phyloP scores from a whole-genome alignment of 495 filamentous ascomycete genomes.

The Schizothecium vesticola region DNA sequence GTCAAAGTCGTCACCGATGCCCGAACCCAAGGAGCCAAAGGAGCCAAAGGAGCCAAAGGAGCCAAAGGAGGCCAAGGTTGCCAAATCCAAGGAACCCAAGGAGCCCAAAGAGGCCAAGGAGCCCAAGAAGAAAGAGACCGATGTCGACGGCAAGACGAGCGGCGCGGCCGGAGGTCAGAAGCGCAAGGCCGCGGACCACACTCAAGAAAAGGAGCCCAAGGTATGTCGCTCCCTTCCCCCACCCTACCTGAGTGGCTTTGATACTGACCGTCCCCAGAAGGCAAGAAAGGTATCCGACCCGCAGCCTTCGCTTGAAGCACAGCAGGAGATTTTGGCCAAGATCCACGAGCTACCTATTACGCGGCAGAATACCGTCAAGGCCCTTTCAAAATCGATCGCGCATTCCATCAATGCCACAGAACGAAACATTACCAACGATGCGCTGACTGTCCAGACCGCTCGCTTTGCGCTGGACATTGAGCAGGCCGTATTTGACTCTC shows the following conservation, averaged over 20 bases:
- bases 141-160: background rate
- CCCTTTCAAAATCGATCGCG: constrained; percentile 21
- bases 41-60: background rate
- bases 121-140: constrained; percentile 13
- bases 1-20: constrained; percentile 24
- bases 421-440: constrained; percentile 36
- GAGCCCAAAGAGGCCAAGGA: constrained; percentile 25
- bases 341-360: constrained; percentile 38
- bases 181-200: constrained; percentile 44
- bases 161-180: constrained; percentile 19
- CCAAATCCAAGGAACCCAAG: constrained; percentile 16
- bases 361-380: constrained; percentile 41
- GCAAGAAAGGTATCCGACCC: constrained; percentile 48
- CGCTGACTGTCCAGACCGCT: constrained; percentile 36
- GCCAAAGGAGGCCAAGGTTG: constrained; percentile 7
- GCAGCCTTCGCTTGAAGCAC: constrained; percentile 33
- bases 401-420: constrained; percentile 36
- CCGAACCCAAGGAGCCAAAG: constrained; percentile 28
- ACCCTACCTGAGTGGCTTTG: background rate
- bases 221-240: constrained; percentile 18
- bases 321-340: constrained; percentile 33
- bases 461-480: constrained; percentile 65
- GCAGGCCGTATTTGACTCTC: constrained; percentile 46
- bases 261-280: constrained; percentile 32
- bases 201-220: constrained; percentile 39